Percentiles rank a stretch among this genome's conserved stretches.
These are phyloP conservation scores for Cryphonectria japonica DNA, from an alignment of 2,329 filamentous ascomycete genomes.

Conservation along the genomic window DNA sequence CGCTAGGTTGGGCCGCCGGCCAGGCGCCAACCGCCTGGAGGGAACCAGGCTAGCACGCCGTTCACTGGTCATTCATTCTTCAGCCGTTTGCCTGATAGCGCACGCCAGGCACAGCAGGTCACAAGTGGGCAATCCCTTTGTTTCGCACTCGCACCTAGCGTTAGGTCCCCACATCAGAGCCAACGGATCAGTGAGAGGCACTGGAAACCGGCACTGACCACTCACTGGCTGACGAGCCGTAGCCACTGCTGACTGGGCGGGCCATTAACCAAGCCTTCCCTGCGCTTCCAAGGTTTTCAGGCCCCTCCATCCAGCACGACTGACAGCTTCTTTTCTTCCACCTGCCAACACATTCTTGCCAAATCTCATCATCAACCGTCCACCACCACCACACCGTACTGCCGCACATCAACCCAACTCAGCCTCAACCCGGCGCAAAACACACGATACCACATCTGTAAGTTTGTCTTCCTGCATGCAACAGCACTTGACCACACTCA, in stretches of 20 bases:
- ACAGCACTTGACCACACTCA: neutral
- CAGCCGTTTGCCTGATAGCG: neutral
- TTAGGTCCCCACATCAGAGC: neutral
- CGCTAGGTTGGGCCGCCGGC: neutral
- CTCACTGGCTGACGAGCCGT: neutral
- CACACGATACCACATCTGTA: constrained; percentile 15
- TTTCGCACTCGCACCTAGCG: neutral
- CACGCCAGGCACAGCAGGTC: neutral
- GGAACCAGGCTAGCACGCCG: neutral
- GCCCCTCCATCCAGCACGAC: constrained; percentile 10
- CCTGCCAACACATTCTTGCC: constrained; percentile 4
- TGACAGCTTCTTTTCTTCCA: constrained; percentile 15
- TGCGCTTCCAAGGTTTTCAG: constrained; percentile 15
- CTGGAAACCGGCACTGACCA: neutral
- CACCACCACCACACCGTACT: neutral
- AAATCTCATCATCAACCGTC: constrained; percentile 12
- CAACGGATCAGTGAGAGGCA: neutral
- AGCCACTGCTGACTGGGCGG: neutral
- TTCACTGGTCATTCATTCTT: neutral
- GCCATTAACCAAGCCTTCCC: neutral
- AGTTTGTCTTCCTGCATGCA: constrained; percentile 9
- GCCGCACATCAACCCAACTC: neutral
- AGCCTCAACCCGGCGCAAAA: neutral
- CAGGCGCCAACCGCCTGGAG: neutral
- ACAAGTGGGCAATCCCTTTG: constrained; percentile 7